Percentiles rank a stretch among this genome's conserved stretches.
These are phyloP conservation scores for Pestalotiopsis sp. DNA, from an alignment of 2,329 filamentous ascomycete genomes.

Conservation along the genomic window DNA sequence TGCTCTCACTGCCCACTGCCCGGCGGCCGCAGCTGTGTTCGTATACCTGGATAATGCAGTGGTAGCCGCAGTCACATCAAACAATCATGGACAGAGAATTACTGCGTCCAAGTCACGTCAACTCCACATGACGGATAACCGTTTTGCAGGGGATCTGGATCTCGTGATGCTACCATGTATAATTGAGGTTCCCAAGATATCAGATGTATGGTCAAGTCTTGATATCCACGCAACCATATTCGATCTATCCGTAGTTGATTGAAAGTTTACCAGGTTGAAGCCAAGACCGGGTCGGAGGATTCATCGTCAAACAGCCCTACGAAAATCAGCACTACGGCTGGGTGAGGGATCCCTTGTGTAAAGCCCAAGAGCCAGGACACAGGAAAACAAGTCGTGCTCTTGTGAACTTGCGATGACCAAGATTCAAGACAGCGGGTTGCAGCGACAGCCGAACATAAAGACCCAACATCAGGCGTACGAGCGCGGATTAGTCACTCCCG, in stretches of 20 bases:
- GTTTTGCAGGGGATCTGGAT: not conserved
- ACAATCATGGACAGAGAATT: not conserved
- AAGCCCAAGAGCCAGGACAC: not conserved
- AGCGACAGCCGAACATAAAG: not conserved
- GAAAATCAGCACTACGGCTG: not conserved
- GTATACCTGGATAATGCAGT: not conserved
- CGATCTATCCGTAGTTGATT: not conserved
- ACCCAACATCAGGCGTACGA: not conserved
- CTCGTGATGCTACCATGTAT: not conserved
- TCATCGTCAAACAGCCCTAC: not conserved
- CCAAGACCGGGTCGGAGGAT: not conserved
- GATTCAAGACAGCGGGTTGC: not conserved
- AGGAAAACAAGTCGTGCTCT: not conserved
- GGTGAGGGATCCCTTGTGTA: not conserved
- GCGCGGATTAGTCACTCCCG: not conserved
- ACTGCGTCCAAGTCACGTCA: not conserved
- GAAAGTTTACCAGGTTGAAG: too few species aligned
- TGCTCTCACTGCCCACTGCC: too few species aligned
- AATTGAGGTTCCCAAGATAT: too few species aligned
- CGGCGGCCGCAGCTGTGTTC: not conserved
- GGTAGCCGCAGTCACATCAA: not conserved
- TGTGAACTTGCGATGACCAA: not conserved
- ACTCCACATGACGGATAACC: not conserved
- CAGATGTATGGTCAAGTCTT: not conserved
- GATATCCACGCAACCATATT: not conserved